Base-by-base conservation (phyloP, 78 protist species). In the Tieghemostelium lacteum region DNA sequence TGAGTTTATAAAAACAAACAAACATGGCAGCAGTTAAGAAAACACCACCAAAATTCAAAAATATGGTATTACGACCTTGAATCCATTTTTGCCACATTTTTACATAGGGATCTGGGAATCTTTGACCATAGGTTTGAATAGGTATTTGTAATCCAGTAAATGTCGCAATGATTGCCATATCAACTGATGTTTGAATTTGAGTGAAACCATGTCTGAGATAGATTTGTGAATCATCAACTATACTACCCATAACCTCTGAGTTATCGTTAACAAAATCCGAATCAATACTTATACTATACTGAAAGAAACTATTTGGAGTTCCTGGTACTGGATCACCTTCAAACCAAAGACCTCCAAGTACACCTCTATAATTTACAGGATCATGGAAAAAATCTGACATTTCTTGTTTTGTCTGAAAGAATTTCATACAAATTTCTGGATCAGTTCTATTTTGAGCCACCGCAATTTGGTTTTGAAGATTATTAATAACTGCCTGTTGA, bases 11-110 rank as follows among this genome's bases (percentile, higher is more conserved):
- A 1, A 24, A 6, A 57, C 33, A 50, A 16, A 83, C 58, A 16
- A 83, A 60, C 22, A 83, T 12, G 8, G 73, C 67, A 33, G 91
- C 77, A 3, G 91, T 45, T 12, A 69, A 49, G 39, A 83, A 83
- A 1, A 69, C 72, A 58, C 72, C 50, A 54, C 91, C 91, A 0
- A 74, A 76, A 83, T 62, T 58, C 63, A 69, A 69, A 17, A 40
- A 69, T 31, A 83, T 49, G 0, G 63, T 55, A 3, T 69, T 70
- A 20, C 91, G 58, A 22, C 78, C 76, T 29, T 33, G 39, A 0
- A 55, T 66, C 91, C 91, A 83, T 39, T 24, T 34, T 60, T 69
- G 77, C 76, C 78, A 83, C 7, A 8, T 4, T 3, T 62, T 63
- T 2, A 2, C 60, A 24, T n/a, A 83, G 16, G 91, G 91, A 33